Conservation (phyloP, 2,329 filamentous ascomycete genomes). For the Trichoderma hamatum region DNA sequence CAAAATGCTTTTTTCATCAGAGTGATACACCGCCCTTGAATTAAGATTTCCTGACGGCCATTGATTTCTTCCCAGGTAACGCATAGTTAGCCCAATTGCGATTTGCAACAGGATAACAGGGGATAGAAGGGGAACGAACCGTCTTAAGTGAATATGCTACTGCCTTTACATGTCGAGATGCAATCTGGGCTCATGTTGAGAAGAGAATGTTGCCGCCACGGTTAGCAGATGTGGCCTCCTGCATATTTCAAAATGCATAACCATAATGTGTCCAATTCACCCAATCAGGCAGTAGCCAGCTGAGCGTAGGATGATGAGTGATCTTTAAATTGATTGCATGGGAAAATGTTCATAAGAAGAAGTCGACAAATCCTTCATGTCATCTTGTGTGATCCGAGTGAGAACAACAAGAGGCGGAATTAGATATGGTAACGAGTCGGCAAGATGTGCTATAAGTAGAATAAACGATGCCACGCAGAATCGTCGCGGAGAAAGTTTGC, state of each 20-base stretch:
- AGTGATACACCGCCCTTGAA: slow-evolving; percentile 14
- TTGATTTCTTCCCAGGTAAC: slow-evolving; percentile 5
- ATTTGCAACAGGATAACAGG: background rate
- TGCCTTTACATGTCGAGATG: slow-evolving; percentile 34
- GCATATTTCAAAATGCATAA: slow-evolving; percentile 63
- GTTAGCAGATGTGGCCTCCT: slow-evolving; percentile 40
- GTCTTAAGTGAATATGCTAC: slow-evolving; percentile 26
- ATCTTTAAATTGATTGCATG: slow-evolving; percentile 56
- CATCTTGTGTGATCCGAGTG: slow-evolving; percentile 42
- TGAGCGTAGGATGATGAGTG: slow-evolving; percentile 61
- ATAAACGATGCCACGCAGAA: slow-evolving; percentile 14
- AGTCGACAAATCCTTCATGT: slow-evolving; percentile 50
- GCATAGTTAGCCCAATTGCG: slow-evolving; percentile 13
- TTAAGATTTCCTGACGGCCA: slow-evolving; percentile 18
- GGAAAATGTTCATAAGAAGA: slow-evolving; percentile 55
- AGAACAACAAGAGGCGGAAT: slow-evolving; percentile 39
- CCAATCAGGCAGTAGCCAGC: slow-evolving; percentile 52
- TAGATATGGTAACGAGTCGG: slow-evolving; percentile 34
- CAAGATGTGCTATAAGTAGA: slow-evolving; percentile 27
- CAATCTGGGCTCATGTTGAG: slow-evolving; percentile 30
- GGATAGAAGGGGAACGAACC: background rate
- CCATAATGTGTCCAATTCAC: slow-evolving; percentile 65
- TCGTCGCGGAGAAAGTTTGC: background rate
- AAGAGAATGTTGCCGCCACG: slow-evolving; percentile 24
- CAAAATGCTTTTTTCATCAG: slow-evolving; percentile 26